Evolutionary conservation across 495 filamentous ascomycete species (phyloP), one percentile per base, ranked within the genome.

Genomic region (Ramalina peruviana): DNA sequence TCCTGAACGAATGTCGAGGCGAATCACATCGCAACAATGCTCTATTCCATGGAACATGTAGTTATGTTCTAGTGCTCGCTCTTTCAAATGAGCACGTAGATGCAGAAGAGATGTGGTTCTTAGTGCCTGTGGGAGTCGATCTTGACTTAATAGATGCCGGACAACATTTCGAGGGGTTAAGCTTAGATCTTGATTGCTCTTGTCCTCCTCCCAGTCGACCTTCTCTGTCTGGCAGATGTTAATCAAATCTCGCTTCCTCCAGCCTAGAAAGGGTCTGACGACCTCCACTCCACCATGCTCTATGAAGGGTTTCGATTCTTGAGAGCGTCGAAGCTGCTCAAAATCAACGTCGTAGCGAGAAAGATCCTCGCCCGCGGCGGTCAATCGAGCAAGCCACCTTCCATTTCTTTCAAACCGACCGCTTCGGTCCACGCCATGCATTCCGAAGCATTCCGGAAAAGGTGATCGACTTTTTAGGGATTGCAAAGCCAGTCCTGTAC

Each of bases 371-470:
- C 30, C 30, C 2, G 0, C 2, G 9, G 6, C 30, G 7, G 30
- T 11, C 7, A 33, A 7, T 10, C 9, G 7, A 17, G 40, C 43
- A 30, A 46, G 16, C 43, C 6, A 7, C 7, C 12, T 30, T 10
- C 2, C 43, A 21, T 2, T 16, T 11, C 2, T 30, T 62, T 47
- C 40, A 17, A 46, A 21, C 48, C 62, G 68, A 10, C 84, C 85
- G 57, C 86, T 93, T 57, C 76, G 72, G 52, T 82, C 67, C 15
- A 84, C 73, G 11, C 82, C 80, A 61, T 83, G 77, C 0, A 92
- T 57, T 30, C 83, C 83, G 52, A 80, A 71, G 57, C 86, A 90
- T 62, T 96, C 88, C 6, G 92, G 92, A 27, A 97, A 88, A 21
- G 76, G 69, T 15, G 72, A 65, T 3, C 75, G 66, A 11, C 65